phyloP scores from a whole-genome alignment of 805 yeast species.

The Yamadazyma endophytica region DNA sequence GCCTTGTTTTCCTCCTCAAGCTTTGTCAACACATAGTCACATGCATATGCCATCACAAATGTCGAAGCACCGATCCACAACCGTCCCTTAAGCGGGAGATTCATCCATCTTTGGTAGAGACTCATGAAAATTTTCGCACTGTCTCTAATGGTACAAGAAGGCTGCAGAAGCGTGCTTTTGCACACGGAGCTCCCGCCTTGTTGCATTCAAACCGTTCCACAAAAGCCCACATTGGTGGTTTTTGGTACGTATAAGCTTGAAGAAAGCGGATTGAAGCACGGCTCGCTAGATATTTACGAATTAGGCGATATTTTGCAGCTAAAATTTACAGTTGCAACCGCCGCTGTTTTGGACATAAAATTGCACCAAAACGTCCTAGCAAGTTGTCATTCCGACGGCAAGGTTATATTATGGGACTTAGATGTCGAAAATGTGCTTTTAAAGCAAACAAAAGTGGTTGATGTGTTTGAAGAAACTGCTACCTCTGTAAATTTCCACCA shows the following conservation, averaged over 20 bases:
- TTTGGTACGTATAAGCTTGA: constrained; percentile 82
- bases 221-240: constrained; percentile 43
- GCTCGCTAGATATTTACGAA: constrained; percentile 49
- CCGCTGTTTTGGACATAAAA: constrained; percentile 78
- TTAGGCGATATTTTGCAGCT: constrained; percentile 11
- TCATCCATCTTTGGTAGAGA: constrained; percentile 33
- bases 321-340: constrained; percentile 22
- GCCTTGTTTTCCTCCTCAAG: constrained; percentile 34
- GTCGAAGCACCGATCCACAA: constrained; percentile 39
- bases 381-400: constrained; percentile 81
- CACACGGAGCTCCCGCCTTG: constrained; percentile 76
- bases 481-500: constrained; percentile 48
- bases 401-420: constrained; percentile 57
- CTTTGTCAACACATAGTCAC: constrained; percentile 34
- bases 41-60: constrained; percentile 33
- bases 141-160: background rate
- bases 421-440: constrained; percentile 2
- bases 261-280: constrained; percentile 54
- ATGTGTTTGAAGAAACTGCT: constrained; percentile 24
- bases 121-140: constrained; percentile 8
- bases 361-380: constrained; percentile 55
- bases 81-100: constrained; percentile 36
- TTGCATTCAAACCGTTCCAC: constrained; percentile 59
- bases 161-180: constrained; percentile 7
- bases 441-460: background rate